Base-by-base conservation (phyloP, 2,329 filamentous ascomycete genomes). In the Allantophomopsis cytisporea region DNA sequence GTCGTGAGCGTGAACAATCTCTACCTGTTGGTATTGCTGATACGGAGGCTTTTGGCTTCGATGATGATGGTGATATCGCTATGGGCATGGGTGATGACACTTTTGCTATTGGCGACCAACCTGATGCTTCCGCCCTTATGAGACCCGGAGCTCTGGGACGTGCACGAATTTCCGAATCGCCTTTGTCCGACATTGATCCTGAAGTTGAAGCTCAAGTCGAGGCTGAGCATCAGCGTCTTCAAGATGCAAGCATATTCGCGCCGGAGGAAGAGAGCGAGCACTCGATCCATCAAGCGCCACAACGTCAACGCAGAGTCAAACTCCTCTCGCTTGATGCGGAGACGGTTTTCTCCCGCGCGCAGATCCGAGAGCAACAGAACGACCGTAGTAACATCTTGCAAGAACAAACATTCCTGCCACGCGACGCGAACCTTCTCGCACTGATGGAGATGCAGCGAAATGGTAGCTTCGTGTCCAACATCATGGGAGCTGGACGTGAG, bases 371-470 rank as follows among this genome's bases (percentile, higher is more conserved):
- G 47, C 86, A 93, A 56, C 87, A 94, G 56, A 71, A 78, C 41
- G 85, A 94, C 56, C 82, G 83, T 47, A 81, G 85, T 35, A 85
- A 82, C 52, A 96, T 96, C 45, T 68, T 94, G 41, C 88, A 83
- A 60, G 74, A 81, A 2, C 77, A 83, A 6, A 77, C 79, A 1
- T 94, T 93, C 60, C 67, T 98, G 35, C 86, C 89, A 2, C 78
- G 84, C 31, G 87, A 98, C 49, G 85, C 88, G 2, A 77, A 89
- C 39, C 69, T 96, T 12, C 70, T 96, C 21, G 84, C 86, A 28
- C 66, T 98, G 16, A 82, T 94, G 67, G 85, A 88, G 50, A 82
- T 95, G 72, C 91, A 95, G 59, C 87, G 83, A 62, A 86, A 74
- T 39, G 89, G 91, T 39, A 84, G 79, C 31, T 96, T 98, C 52